Evolutionary conservation across 495 filamentous ascomycete species (phyloP).

Genomic region (Penicillium mononematosum): DNA sequence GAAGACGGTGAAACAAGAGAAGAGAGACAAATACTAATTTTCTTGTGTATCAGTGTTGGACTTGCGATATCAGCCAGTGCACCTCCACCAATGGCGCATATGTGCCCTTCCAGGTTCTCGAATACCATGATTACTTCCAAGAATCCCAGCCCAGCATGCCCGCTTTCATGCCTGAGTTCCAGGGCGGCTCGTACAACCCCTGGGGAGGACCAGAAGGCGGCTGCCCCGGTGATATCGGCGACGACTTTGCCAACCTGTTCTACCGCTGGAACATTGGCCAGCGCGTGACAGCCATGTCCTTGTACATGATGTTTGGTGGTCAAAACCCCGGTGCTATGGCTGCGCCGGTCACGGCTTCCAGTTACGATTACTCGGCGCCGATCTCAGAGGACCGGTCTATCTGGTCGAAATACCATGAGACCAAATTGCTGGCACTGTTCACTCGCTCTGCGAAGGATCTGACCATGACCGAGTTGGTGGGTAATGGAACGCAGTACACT

Average conservation of each 20-base stretch:
- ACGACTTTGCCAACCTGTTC: conserved; percentile 59
- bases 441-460: conserved; percentile 54
- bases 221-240: conserved; percentile 44
- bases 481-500: conserved; percentile 58
- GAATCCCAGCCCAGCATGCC: conserved; percentile 52
- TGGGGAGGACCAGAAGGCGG: conserved; percentile 59
- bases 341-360: conserved; percentile 47
- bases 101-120: conserved; percentile 49
- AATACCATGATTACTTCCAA: conserved; percentile 58
- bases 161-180: conserved; percentile 61
- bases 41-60: conserved; percentile 49
- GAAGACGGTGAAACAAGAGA: background rate
- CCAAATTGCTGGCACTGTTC: conserved; percentile 58
- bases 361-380: conserved; percentile 61
- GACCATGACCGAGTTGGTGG: conserved; percentile 51
- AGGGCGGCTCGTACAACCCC: conserved; percentile 62
- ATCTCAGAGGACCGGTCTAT: conserved; percentile 59
- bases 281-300: conserved; percentile 50
- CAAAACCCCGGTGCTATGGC: conserved; percentile 57
- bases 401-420: conserved; percentile 58
- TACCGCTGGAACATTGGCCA: conserved; percentile 59
- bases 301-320: conserved; percentile 64
- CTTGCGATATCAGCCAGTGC: conserved; percentile 56
- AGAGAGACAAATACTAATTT: background rate
- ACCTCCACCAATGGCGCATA: conserved; percentile 55